Conservation (phyloP, 2,329 filamentous ascomycete genomes). For the Botrytis medusae region DNA sequence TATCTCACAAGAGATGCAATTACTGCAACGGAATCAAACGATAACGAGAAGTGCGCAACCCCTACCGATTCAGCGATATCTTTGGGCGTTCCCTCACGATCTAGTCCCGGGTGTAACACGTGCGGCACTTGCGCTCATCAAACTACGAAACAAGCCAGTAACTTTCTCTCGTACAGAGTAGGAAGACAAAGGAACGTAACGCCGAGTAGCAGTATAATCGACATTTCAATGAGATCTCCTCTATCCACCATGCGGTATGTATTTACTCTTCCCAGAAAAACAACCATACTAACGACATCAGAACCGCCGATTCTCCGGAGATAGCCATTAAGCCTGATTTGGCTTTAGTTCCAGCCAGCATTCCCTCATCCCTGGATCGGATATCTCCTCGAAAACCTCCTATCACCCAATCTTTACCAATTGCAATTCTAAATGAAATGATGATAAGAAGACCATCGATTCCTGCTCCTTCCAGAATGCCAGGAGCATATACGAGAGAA, state of each 20-base stretch:
- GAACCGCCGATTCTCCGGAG: constrained; percentile 34
- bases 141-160: constrained; percentile 17
- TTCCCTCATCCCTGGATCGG: constrained; percentile 32
- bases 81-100: constrained; percentile 22
- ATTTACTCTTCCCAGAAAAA: background rate
- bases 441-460: constrained; percentile 25
- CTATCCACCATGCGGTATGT: constrained; percentile 34
- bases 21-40: constrained; percentile 1
- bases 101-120: constrained; percentile 24
- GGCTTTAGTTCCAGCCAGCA: constrained; percentile 30
- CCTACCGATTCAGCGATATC: constrained; percentile 33
- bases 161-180: constrained; percentile 21
- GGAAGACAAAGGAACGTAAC: constrained; percentile 28
- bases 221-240: constrained; percentile 33
- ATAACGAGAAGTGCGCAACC: constrained; percentile 18
- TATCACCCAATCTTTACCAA: constrained; percentile 27
- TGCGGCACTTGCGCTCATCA: constrained; percentile 18
- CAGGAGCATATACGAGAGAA: background rate
- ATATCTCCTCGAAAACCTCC: constrained; percentile 27
- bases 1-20: constrained; percentile 25
- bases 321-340: constrained; percentile 31
- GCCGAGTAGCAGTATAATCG: constrained; percentile 36
- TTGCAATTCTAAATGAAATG: constrained; percentile 27
- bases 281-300: constrained; percentile 22
- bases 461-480: constrained; percentile 9